These are phyloP conservation scores for Malbranchea cinnamomea DNA, from an alignment of 2,329 filamentous ascomycete genomes.

Conservation along the genomic window DNA sequence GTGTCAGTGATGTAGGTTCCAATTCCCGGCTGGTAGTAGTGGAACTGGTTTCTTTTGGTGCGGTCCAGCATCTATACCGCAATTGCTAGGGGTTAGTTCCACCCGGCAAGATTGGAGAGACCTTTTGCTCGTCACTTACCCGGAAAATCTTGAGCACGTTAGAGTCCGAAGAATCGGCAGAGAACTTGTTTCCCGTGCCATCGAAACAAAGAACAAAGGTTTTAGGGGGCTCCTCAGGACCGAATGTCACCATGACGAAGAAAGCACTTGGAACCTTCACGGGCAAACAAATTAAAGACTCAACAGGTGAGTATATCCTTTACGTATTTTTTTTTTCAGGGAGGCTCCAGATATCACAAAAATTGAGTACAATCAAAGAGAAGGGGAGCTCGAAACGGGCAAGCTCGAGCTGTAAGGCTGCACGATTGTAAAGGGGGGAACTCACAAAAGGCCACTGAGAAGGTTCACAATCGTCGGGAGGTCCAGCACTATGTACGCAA, in stretches of 20 bases:
- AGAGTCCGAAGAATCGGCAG: constrained; percentile 30
- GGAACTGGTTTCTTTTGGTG: constrained; percentile 9
- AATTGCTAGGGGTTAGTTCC: constrained; percentile 3
- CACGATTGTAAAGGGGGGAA: too few species aligned
- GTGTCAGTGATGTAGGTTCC: constrained; percentile 29
- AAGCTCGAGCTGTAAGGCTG: too few species aligned
- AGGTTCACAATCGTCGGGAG: too few species aligned
- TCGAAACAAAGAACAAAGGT: constrained; percentile 13
- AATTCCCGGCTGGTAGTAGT: constrained; percentile 22
- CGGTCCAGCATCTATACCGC: constrained; percentile 26
- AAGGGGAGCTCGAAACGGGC: too few species aligned
- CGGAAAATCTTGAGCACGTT: constrained; percentile 38
- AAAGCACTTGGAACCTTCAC: too few species aligned
- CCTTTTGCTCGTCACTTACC: constrained; percentile 6
- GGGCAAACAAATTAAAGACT: too few species aligned
- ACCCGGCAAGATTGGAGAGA: neutral
- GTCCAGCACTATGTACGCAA: too few species aligned
- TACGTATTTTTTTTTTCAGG: too few species aligned
- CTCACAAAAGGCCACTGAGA: too few species aligned
- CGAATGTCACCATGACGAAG: constrained; percentile 33
- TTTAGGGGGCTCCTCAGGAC: constrained; percentile 31
- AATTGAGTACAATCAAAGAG: too few species aligned
- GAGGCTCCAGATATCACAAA: too few species aligned
- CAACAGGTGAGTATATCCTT: too few species aligned
- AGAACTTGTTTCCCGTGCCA: constrained; percentile 18